Base-by-base conservation (phyloP, 768 basidiomycete genomes). In the Phanerochaete sordida region DNA sequence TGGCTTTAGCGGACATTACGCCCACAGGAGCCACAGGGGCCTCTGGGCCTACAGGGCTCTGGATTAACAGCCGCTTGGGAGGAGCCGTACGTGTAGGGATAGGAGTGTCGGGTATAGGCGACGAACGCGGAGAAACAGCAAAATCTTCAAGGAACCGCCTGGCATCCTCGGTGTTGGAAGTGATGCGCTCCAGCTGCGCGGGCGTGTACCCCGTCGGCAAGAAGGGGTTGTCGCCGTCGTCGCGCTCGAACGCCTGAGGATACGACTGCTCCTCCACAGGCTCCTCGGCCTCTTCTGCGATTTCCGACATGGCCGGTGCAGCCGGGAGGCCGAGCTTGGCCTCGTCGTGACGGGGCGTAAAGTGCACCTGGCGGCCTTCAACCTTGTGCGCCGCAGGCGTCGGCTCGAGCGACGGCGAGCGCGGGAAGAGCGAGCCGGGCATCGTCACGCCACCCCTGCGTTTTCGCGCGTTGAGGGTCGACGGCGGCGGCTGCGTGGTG, bases 401-500 rank as follows among this genome's bases (percentile, higher is more conserved):
- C 27, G 85, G 83, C 30, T 84, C 74, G 13, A 84, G 75, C n/a
- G 89, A 89, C 0, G 84, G 79, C 0, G 91, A 90, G 9, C 88
- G 84, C 4, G 89, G 83, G 67, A 85, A 90, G 13, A 93, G 81
- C 1, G 91, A 82, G 8, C 90, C 91, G 23, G 90, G 91, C 90
- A 93, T 93, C 1, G 84, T 85, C 0, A 80, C 66, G 2, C 83
- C 83, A 8, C 74, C 73, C 35, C 37, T 59, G 24, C 59, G 54
- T 12, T 58, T 47, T n/a, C 52, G 59, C 45, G 48, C 23, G 6
- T n/a, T 15, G 24, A 47, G 7, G 3, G 24, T 56, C 30, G n/a
- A 35, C 11, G 52, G 31, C 19, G 54, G 50, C 9, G 39, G 39
- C 39, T 43, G 39, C 11, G 19, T 19, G 19, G 39, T 9, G 4